Base-by-base conservation (phyloP, 192 early-diverging fungal genomes). In the Backusella psychrophila region DNA sequence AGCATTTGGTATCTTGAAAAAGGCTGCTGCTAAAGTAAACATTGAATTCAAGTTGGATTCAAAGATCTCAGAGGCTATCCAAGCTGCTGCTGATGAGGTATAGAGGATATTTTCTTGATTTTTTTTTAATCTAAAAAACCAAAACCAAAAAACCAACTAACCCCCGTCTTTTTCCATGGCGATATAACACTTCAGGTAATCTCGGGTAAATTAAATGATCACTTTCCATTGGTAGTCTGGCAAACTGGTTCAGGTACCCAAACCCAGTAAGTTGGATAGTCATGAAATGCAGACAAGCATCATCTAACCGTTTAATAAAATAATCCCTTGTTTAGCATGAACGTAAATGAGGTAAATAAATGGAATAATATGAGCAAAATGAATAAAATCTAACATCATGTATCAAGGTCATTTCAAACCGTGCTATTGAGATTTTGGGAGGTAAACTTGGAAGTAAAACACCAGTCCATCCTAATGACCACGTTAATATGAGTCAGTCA, bases 381-480 rank as follows among this genome's bases (percentile, higher is more conserved):
- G 26, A 12, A 29, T 19, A 68, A 29, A 41, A 17, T 0, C 11
- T 23, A 31, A 46, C 9, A 46, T 17, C 17, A 72, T 26, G 21
- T 23, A 19, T 39, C 33, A 39, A 92, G 82, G 97, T 99, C 41
- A 93, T 99, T 81, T 93, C 98, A 59, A 99, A 99, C 91, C 91
- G 98, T 23, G 98, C 98, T 33, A 97, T 95, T 76, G 95, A 99
- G 86, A 88, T 98, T 21, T 82, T 98, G 33, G 96, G 94, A 41
- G 93, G 91, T 29, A 87, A 94, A 81, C 87, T 96, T 52, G 97
- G 97, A 68, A 91, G 88, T 81, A 96, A 99, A 88, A 90, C 88
- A 74, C 93, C 94, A 4, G 95, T 99, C n/a, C 98, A 99, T 84
- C 98, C 98, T 49, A 99, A 99, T 85, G 98, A 99, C 85, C 96